Base-by-base conservation (phyloP, 495 filamentous ascomycete species). In the Aspergillus incahuasiensis region DNA sequence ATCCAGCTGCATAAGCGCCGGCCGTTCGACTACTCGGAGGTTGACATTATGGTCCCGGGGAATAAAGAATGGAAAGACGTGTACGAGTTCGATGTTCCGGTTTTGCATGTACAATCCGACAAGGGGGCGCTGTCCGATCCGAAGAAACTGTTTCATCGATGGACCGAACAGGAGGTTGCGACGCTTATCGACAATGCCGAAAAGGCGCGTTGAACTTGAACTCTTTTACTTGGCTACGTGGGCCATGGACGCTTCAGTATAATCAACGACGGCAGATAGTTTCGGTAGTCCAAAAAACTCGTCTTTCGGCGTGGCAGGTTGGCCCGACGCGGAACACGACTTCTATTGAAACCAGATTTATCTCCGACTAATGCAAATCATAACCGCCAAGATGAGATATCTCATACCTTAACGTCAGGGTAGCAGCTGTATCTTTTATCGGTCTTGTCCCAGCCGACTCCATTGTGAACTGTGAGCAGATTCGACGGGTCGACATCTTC, bases 51-150 rank as follows among this genome's bases (percentile, higher is more conserved):
- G 81, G 74, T 76, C 28, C 74, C 80, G 0, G 81, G 75, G 38
- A 78, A 82, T 35, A 80, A 85, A 58, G 56, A 69, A 24, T 96
- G 91, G 91, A 87, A 82, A 63, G 79, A 86, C 65, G 67, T 89
- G 13, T 96, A 96, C 64, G 91, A 95, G 21, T 92, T 95, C 65
- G 91, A 96, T 64, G 87, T 90, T 0, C 91, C 91, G 2, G 91
- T 96, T 47, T 86, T 95, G 12, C 91, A 95, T 65, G 70, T 80
- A 12, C 75, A 81, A 34, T 63, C 71, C 11, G 63, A 78, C 57
- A 79, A 64, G 39, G 57, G 65, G 18, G 57, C 62, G 0, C 59
- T 73, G 7, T 80, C 82, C 8, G 79, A 85, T 57, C 81, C 85
- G 2, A 71, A 80, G 55, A 94, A 95, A 65, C 72, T 95, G 25